A percentile compares a stretch with the other conserved stretches of the same genome.
Conservation (phyloP, 331 rosid genomes). For the Saraca asoca region DNA sequence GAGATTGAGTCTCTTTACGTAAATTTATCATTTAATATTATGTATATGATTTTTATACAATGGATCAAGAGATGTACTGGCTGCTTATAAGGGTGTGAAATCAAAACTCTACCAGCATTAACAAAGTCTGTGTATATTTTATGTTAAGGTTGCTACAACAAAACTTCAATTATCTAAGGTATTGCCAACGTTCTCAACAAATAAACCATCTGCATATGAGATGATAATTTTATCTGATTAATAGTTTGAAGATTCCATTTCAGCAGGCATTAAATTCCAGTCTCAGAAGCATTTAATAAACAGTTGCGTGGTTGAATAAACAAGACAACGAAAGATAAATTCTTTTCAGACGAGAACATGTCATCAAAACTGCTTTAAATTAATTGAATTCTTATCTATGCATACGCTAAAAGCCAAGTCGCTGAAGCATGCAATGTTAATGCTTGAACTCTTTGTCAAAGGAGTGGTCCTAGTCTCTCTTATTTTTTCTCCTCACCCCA, state of each 20-base stretch:
- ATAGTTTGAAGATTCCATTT: neutral
- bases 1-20: too few species aligned
- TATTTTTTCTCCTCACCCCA: neutral
- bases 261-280: neutral
- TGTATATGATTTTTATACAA: too few species aligned
- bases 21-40: too few species aligned
- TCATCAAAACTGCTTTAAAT: neutral
- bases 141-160: slow-evolving; percentile 20
- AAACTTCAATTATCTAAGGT: slow-evolving; percentile 11
- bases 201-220: neutral
- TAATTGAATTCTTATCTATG: neutral
- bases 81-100: too few species aligned
- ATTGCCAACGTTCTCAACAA: too few species aligned
- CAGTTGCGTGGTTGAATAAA: slow-evolving; percentile 25
- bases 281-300: neutral
- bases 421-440: neutral
- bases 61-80: too few species aligned
- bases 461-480: too few species aligned
- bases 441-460: neutral
- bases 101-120: too few species aligned
- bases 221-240: neutral
- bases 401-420: neutral
- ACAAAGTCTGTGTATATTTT: neutral
- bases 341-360: slow-evolving; percentile 5
- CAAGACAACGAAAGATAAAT: slow-evolving; percentile 11